Conservation (phyloP, 345 rosid genomes). For the Gynandropsis gynandra region DNA sequence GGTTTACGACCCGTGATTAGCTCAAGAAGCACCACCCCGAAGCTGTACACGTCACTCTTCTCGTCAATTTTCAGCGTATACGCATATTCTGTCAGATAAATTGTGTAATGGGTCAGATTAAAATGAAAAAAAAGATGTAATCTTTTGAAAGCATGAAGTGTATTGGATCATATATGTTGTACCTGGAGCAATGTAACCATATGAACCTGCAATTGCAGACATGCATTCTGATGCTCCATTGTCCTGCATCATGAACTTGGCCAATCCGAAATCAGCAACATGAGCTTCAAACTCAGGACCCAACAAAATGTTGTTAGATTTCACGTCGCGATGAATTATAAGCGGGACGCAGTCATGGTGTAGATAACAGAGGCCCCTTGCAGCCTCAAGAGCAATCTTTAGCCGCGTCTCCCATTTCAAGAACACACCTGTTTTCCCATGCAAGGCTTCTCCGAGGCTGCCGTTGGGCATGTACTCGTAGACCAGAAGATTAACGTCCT, state of each 20-base stretch:
- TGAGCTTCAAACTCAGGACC: conserved; percentile 89
- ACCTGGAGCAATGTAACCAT: conserved; percentile 99
- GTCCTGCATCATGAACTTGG: conserved; percentile 74
- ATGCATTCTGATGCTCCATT: conserved; percentile 84
- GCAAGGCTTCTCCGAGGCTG: conserved; percentile 83
- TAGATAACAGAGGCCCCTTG: conserved; percentile 84
- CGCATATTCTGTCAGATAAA: conserved; percentile 62
- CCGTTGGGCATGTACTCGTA: conserved; percentile 96
- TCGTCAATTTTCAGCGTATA: conserved; percentile 79
- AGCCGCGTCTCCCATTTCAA: conserved; percentile 68
- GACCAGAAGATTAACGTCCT: conserved; percentile 73
- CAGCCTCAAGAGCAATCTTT: conserved; percentile 85
- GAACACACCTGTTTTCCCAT: conserved; percentile 66
- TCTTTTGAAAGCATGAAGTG: conserved; percentile 11
- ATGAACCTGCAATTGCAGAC: conserved; percentile 95
- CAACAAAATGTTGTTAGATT: conserved; percentile 82
- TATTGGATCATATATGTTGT: conserved; percentile 10
- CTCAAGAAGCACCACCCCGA: conserved; percentile 76
- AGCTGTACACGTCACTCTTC: conserved; percentile 93
- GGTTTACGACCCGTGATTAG: conserved; percentile 75
- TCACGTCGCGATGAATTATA: conserved; percentile 84
- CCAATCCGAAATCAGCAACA: conserved; percentile 92
- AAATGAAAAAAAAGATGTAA: not conserved
- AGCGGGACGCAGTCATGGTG: conserved; percentile 92
- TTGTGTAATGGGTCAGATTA: conserved; percentile 23